phyloP scores from a whole-genome alignment of 176 grass and related monocot genomes.

The Rhynchospora breviuscula region DNA sequence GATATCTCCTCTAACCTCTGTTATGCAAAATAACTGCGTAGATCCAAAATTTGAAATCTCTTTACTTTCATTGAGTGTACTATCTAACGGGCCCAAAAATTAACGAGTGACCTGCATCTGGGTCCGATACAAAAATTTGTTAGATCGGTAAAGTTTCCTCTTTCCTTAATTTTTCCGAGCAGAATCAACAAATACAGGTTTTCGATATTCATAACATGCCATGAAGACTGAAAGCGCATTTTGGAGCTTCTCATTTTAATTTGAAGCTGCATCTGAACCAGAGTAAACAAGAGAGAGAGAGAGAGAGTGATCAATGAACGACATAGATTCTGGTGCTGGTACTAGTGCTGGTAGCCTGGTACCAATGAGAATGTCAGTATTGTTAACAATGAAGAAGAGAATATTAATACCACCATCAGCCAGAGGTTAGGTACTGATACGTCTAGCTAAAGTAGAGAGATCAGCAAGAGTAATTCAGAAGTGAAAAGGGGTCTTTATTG shows the following conservation, averaged over 20 bases:
- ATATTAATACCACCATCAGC: neutral
- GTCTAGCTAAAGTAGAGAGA: no score
- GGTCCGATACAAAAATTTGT: neutral
- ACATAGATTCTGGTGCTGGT: slow-evolving; percentile 5
- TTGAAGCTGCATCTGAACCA: neutral
- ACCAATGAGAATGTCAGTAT: neutral
- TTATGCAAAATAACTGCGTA: neutral
- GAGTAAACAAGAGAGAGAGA: neutral
- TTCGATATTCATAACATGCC: neutral
- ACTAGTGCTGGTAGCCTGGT: neutral
- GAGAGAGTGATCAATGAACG: neutral
- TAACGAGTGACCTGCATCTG: neutral
- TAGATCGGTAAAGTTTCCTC: neutral
- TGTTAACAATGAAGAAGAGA: neutral
- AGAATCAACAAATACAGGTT: neutral
- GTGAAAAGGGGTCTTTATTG: no score
- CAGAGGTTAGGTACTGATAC: slow-evolving; percentile 26
- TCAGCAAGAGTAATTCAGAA: no score
- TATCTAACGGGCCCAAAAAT: neutral
- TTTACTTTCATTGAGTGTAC: neutral
- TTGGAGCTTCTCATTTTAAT: neutral
- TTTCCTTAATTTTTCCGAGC: neutral
- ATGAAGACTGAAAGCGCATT: neutral
- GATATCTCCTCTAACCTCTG: no score
- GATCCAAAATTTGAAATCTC: neutral